Base-by-base conservation (phyloP, 768 basidiomycete species). In the Collybia nuda region DNA sequence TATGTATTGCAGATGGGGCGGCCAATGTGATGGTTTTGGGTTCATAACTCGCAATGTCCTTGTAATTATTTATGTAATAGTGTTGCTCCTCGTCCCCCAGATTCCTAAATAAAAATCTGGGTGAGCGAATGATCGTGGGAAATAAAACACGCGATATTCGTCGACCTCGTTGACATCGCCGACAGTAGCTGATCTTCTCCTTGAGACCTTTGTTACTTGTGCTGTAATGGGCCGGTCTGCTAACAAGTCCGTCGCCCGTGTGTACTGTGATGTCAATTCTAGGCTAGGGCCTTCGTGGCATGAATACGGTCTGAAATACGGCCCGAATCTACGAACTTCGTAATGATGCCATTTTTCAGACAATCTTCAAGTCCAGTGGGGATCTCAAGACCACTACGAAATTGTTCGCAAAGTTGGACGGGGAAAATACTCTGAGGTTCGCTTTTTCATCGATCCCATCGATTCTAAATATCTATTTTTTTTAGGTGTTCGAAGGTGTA, bases 331-430 rank as follows among this genome's bases (percentile, higher is more conserved):
- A 56, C 57, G 49, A 53, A 50, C 43, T 50, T 47, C 39, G 45
- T 49, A 42, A 61, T 63, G 50, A 58, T 54, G 55, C 62, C 39
- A 55, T 42, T 56, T 56, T 61, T 53, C 64, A 93, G 92, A 98
- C 78, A 95, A 94, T 68, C 79, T 98, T 11, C 91, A 93, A 70
- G 90, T 98, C n/a, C 90, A 94, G 60, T 98, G 94, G 94, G 94
- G 94, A 47, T 82, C 88, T 5, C 94, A 98, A 73, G 94, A 97
- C 72, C 92, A 96, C 69, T 98, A 98, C 63, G 94, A 98, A 73
- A 95, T 98, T 65, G 93, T 98, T 28, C 80, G 94, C 51, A 98
- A 98, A 72, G 94, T 98, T 6, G 94, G 94, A 19, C 74, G 94
- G 55, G 94, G 94, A 53, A 98, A 98, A 67, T 95, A 96, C 65